Percentiles rank a stretch among this genome's conserved stretches.
phyloP scores from a whole-genome alignment of 2,329 filamentous ascomycete genomes.

The Nothophoma quercina region DNA sequence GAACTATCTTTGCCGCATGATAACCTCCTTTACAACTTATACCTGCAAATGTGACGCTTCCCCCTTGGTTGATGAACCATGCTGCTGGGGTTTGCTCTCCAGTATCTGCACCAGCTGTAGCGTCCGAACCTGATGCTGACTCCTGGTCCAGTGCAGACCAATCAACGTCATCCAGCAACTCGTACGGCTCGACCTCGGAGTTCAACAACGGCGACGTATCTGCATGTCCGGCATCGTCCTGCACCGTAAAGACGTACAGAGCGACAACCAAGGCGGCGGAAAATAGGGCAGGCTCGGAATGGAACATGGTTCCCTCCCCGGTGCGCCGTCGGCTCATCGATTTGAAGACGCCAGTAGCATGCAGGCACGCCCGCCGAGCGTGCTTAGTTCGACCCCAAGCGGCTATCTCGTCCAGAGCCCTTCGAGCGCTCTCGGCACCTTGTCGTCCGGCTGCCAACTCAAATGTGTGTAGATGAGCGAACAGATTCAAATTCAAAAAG shows the following conservation, averaged over 20 bases:
- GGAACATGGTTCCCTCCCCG: background rate
- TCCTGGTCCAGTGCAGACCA: background rate
- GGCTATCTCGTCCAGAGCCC: background rate
- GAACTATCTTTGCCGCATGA: background rate
- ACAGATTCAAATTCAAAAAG: background rate
- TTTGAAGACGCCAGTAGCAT: background rate
- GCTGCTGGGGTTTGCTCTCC: too few species aligned
- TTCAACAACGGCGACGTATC: too few species aligned
- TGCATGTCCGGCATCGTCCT: too few species aligned
- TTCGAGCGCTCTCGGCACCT: background rate
- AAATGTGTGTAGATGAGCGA: background rate
- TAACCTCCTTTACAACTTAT: background rate
- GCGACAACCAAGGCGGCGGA: background rate
- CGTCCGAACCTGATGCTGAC: background rate
- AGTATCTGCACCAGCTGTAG: background rate
- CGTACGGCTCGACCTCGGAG: background rate
- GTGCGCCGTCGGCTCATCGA: background rate
- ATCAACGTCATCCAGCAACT: background rate
- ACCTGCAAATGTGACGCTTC: background rate
- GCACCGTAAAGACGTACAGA: constrained; percentile 1
- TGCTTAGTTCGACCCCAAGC: background rate
- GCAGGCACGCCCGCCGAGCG: background rate
- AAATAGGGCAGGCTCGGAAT: background rate
- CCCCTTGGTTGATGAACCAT: background rate
- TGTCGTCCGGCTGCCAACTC: background rate